These are phyloP conservation scores for Kwoniella botswanensis DNA, from an alignment of 768 basidiomycete genomes.

Conservation along the genomic window DNA sequence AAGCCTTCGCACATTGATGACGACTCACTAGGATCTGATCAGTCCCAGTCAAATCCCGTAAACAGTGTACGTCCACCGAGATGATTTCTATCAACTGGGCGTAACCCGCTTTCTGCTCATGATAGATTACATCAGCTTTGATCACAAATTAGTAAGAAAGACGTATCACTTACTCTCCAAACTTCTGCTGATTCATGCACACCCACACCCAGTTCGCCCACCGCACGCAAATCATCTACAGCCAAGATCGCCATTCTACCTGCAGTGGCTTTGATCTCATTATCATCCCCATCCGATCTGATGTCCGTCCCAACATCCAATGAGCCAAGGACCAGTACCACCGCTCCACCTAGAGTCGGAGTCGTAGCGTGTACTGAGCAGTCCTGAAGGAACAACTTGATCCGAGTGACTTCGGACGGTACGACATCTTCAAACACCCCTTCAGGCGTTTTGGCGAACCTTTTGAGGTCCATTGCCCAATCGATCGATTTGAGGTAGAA, in stretches of 20 bases:
- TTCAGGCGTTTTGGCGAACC: conserved; percentile 80
- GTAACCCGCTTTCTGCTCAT: conserved; percentile 42
- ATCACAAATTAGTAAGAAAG: not conserved
- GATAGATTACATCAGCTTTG: conserved; percentile 56
- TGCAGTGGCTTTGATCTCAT: conserved; percentile 63
- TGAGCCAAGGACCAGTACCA: conserved; percentile 71
- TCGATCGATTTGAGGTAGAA: conserved; percentile 68
- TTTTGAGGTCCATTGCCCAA: conserved; percentile 68
- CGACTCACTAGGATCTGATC: conserved; percentile 32
- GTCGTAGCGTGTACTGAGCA: conserved; percentile 70
- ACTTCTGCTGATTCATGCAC: conserved; percentile 60
- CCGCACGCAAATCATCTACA: conserved; percentile 63
- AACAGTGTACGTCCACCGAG: conserved; percentile 31
- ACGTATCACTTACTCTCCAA: conserved; percentile 69
- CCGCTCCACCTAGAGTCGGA: conserved; percentile 67
- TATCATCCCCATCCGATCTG: conserved; percentile 69
- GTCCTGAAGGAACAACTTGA: conserved; percentile 71
- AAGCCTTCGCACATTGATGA: too few species aligned
- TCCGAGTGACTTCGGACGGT: conserved; percentile 80
- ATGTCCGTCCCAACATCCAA: conserved; percentile 75
- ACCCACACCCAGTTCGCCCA: conserved; percentile 32
- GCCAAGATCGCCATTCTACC: conserved; percentile 65
- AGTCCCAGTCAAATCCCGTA: conserved; percentile 29
- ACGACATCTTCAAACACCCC: conserved; percentile 93
- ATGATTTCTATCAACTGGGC: conserved; percentile 41